Evolutionary conservation across 441 rosid genomes (phyloP), one percentile per base, ranked within the genome.

Genomic region (Melastoma candidum): DNA sequence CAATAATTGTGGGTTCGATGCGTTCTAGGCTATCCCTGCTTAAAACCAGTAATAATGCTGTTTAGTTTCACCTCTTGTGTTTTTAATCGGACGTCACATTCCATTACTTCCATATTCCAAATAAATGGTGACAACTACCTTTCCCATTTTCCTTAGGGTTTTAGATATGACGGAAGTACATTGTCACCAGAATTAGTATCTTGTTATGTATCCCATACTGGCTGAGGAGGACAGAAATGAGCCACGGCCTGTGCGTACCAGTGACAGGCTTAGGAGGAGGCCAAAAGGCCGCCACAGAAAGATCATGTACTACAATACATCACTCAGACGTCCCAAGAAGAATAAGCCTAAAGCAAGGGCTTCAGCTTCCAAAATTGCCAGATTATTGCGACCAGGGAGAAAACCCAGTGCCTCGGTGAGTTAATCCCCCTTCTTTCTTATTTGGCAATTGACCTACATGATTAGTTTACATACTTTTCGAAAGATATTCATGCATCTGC

Each of bases 201-300:
- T 17, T 17, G 22, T 45, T 61, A 93, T 93, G 99, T 79, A 89
- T 87, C 54, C 97, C 4, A 84, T 81, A 71, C 81, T 81, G 71
- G 74, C 96, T 49, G 71, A 77, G 74, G 97, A 88, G 74, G 95
- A 86, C 78, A 96, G 84, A 68, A 73, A 95, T 65, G 84, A 60
- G 66, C 48, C 84, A 24, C 63, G 87, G 86, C 95, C 98, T 48
- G 85, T 93, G 44, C 95, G 99, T 48, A 80, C 89, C 14, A 93
- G 99, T 49, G 89, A 80, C 67, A 89, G 99, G 81, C 90, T 85
- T 67, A 80, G 85, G 82, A 80, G 93, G 64, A 81, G 96, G 71
- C 97, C 99, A 13, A 86, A 80, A 71, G 43, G 64, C 47, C 22
- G 22, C 22, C 82, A 74, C 61, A 87, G 95, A 27, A 54, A 83